Evolutionary conservation across 2,329 filamentous ascomycete species (phyloP), one percentile per base, ranked within the genome.

Genomic region (Gnomoniopsis sp.): DNA sequence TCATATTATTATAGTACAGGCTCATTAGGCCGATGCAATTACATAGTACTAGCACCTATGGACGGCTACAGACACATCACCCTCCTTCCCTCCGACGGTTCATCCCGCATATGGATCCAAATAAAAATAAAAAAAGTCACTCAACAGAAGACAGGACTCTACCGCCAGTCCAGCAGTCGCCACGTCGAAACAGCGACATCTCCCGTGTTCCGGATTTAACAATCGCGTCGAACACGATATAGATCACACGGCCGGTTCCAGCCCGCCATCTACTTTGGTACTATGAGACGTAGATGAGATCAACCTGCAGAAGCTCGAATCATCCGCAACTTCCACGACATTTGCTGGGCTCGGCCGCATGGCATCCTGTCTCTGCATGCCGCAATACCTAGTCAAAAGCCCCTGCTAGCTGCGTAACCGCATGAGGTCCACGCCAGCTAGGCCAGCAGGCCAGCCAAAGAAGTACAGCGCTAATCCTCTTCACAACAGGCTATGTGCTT

Each of bases 221-320:
- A 44, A 11, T 50, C 38, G 51, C 23, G 38, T 41, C 23, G 19
- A 34, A 41, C 38, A 46, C 38, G 48, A 11, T 26, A 47, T 47
- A 21, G 30, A 52, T 44, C n/a, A 44, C 41, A 19, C 41, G n/a
- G 41, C 41, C 41, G 41, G n/a, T 3, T 19, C n/a, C 41, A 44
- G 4, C 17, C 41, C 11, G n/a, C 19, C 41, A 19, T 19, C n/a
- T 41, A 41, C 49, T 36, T 8, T 34, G 30, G 46, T 55, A 10
- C 34, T 46, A 7, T 64, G 56, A 62, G 60, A 64, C 62, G 54
- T 53, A 54, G 50, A 61, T 59, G 62, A 63, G 59, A 62, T 63
- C 62, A 64, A 54, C 53, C 57, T 62, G 61, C 63, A 66, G 59
- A 49, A 48, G 41, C 59, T 57, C 48, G 41, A 49, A 60, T 57